A percentile compares a stretch with the other conserved stretches of the same genome.
Evolutionary conservation across 2,329 filamentous ascomycete genomes (phyloP).

Genomic region (Aureobasidium zeae): DNA sequence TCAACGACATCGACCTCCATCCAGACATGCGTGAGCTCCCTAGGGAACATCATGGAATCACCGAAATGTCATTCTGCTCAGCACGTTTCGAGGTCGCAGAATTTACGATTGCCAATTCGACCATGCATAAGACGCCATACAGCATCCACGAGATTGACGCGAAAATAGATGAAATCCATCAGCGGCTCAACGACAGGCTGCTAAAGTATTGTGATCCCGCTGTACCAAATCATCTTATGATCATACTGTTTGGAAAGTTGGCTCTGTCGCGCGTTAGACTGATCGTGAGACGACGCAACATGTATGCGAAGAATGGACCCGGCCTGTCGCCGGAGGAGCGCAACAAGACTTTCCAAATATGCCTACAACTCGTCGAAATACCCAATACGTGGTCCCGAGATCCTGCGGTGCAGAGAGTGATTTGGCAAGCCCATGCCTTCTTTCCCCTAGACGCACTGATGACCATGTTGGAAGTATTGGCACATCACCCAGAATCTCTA

Average conservation of each 20-base stretch:
- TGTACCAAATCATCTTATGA: constrained; percentile 37
- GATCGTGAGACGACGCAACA: constrained; percentile 37
- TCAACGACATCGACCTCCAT: constrained; percentile 30
- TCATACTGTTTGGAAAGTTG: constrained; percentile 35
- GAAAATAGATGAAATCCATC: constrained; percentile 34
- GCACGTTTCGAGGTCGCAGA: constrained; percentile 36
- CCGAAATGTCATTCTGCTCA: constrained; percentile 43
- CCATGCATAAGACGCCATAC: neutral
- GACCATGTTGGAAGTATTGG: constrained; percentile 29
- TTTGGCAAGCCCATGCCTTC: constrained; percentile 45
- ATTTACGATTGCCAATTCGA: constrained; percentile 26
- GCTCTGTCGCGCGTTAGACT: constrained; percentile 37
- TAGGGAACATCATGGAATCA: constrained; percentile 40
- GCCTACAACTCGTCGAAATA: constrained; percentile 34
- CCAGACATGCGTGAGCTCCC: constrained; percentile 41
- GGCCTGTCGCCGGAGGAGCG: constrained; percentile 28
- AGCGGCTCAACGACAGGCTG: constrained; percentile 33
- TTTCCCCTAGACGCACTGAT: constrained; percentile 37
- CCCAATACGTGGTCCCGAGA: constrained; percentile 34
- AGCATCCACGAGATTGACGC: constrained; percentile 20
- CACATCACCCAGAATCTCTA: constrained; percentile 18
- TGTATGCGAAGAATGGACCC: constrained; percentile 23
- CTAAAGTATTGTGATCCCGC: constrained; percentile 38
- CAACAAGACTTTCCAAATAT: constrained; percentile 33
- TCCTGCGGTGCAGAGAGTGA: constrained; percentile 36